These are phyloP conservation scores for Boletus pseudopeckii DNA, from an alignment of 768 basidiomycete genomes.

Conservation along the genomic window DNA sequence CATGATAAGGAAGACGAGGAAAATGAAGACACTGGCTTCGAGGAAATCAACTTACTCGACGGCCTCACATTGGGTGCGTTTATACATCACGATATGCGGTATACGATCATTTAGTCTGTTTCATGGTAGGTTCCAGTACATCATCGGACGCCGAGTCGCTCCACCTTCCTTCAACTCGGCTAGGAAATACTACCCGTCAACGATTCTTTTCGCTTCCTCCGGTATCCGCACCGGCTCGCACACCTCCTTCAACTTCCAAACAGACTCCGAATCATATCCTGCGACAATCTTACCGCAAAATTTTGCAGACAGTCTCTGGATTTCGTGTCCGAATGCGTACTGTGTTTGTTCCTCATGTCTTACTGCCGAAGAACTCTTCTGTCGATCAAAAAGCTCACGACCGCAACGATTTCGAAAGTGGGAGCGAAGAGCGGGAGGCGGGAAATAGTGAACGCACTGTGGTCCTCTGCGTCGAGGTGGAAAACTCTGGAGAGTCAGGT, in stretches of 20 bases:
- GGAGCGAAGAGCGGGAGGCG: constrained; percentile 50
- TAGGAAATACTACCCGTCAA: constrained; percentile 65
- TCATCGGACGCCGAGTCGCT: constrained; percentile 35
- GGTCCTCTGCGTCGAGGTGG: constrained; percentile 88
- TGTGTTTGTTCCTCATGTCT: constrained; percentile 82
- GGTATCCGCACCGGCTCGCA: constrained; percentile 39
- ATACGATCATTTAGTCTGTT: background rate
- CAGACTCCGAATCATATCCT: constrained; percentile 61
- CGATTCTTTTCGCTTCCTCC: constrained; percentile 63
- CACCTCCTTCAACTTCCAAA: constrained; percentile 46
- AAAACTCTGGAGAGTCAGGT: constrained; percentile 70
- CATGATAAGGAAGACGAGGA: constrained; percentile 34
- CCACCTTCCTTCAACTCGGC: constrained; percentile 63
- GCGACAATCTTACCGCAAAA: constrained; percentile 82
- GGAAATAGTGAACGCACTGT: constrained; percentile 82
- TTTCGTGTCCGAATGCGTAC: constrained; percentile 94
- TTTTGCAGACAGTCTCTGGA: constrained; percentile 73
- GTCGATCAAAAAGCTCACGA: constrained; percentile 31
- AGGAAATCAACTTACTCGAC: constrained; percentile 67
- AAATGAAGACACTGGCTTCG: constrained; percentile 45
- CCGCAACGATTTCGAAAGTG: constrained; percentile 41
- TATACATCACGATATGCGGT: background rate
- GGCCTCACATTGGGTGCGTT: constrained; percentile 61
- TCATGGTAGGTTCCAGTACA: constrained; percentile 44
- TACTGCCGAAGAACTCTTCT: constrained; percentile 46